Evolutionary conservation across 371 early-diverging fungal species (phyloP).

Genomic region (Mortierella sp.): DNA sequence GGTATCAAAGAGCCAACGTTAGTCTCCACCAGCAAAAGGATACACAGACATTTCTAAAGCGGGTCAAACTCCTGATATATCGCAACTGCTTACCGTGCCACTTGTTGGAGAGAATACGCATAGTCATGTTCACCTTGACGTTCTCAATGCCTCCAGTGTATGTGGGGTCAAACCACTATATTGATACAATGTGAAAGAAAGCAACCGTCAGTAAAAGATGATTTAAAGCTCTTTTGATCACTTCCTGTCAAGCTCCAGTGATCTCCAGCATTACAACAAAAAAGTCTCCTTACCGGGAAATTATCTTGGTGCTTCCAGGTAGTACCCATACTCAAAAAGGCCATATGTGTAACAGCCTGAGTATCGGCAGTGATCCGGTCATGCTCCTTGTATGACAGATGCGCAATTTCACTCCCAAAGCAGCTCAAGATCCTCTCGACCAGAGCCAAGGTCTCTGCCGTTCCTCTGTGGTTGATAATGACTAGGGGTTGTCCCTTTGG

Average conservation of each 20-base stretch:
- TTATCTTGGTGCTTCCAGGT: slow-evolving; percentile 90
- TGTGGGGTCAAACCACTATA: slow-evolving; percentile 87
- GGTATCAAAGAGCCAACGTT: background rate
- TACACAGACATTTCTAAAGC: background rate
- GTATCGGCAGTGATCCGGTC: slow-evolving; percentile 98
- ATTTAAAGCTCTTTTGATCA: background rate
- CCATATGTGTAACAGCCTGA: slow-evolving; percentile 97
- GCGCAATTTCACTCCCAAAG: slow-evolving; percentile 86
- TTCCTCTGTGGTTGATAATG: slow-evolving; percentile 83
- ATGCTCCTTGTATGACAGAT: slow-evolving; percentile 87
- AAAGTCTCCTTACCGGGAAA: slow-evolving; percentile 78
- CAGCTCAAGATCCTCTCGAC: slow-evolving; percentile 78
- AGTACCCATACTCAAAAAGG: slow-evolving; percentile 95
- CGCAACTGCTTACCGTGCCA: slow-evolving; percentile 82
- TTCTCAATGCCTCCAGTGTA: slow-evolving; percentile 96
- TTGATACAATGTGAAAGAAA: background rate
- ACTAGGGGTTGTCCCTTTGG: slow-evolving; percentile 91
- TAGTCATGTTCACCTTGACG: slow-evolving; percentile 92
- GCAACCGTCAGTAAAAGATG: background rate
- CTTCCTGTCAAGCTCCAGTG: background rate
- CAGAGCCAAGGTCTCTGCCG: slow-evolving; percentile 71
- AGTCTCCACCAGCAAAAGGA: background rate
- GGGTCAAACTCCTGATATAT: background rate
- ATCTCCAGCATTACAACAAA: background rate
- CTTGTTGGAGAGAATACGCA: slow-evolving; percentile 94